Evolutionary conservation across 768 basidiomycete genomes (phyloP), one percentile per base, ranked within the genome.

Genomic region (Leccinum ochraceum): DNA sequence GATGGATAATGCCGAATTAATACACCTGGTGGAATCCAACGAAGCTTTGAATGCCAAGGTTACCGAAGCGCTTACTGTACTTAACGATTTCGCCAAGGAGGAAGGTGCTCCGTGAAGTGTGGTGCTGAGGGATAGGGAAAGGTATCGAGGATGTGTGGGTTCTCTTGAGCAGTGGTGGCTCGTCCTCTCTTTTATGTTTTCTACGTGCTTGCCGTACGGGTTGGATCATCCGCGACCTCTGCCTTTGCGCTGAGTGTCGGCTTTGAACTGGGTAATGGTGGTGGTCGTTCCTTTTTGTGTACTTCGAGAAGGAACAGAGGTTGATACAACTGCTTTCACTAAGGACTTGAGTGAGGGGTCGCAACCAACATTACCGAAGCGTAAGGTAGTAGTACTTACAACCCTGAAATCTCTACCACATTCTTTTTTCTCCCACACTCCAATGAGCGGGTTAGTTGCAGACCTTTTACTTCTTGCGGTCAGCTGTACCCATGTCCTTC

Each of bases 1-100:
- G 86, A 98, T 99, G 96, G 95, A 98, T 76, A 96, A 96, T 78
- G 72, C 82, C 53, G 97, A 98, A 77, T 83, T 99, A 54, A 79
- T 98, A 30, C 89, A 92, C 77, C 85, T 99, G 54, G 78, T 98
- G 67, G 94, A 96, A 62, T 79, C 86, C 57, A 78, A 80, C 22
- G 92, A 94, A 10, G 86, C 95, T 48, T 86, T 99, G 82, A 85
- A 85, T 70, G 79, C 81, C 76, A 99, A 99, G 83, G 90, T 97
- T 65, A 86, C 84, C 61, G 96, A 98, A 81, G 96, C 96, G 34
- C 83, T 98, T 63, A 73, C 81, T 60, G 95, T 98, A 53, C 82
- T 98, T 57, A 87, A 91, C 58, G 95, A 97, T 69, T 98, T 89
- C 80, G 72, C 87, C 61, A 79, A 77, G 74, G 80, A 78, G 30